A percentile compares a stretch with the other conserved stretches of the same genome.
Conservation (phyloP, 1,139 yeast genomes). For the Candida neerlandica region DNA sequence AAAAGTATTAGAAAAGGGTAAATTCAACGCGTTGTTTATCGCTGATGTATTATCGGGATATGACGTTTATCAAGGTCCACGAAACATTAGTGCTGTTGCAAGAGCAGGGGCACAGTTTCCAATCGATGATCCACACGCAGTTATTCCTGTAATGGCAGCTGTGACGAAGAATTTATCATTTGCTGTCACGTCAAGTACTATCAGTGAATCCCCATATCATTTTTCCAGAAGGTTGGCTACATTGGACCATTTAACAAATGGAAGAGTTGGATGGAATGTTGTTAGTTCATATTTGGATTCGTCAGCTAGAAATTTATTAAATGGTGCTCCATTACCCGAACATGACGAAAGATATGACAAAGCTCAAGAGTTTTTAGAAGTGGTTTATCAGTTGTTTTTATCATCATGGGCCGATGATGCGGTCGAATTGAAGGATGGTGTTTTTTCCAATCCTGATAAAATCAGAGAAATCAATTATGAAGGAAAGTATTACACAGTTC, state of each 20-base stretch:
- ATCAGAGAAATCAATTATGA: constrained; percentile 28
- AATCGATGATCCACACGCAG: constrained; percentile 44
- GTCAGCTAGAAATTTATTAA: constrained; percentile 41
- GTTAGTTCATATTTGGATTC: constrained; percentile 44
- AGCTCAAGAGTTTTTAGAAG: constrained; percentile 45
- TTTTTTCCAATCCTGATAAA: constrained; percentile 25
- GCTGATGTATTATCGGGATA: constrained; percentile 49
- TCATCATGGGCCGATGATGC: constrained; percentile 51
- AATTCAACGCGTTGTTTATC: constrained; percentile 44
- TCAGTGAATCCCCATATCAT: constrained; percentile 48
- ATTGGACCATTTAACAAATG: constrained; percentile 45
- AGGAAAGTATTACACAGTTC: constrained; percentile 42
- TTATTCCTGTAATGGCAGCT: constrained; percentile 41
- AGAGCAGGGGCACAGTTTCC: constrained; percentile 45
- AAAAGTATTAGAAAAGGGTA: constrained; percentile 44
- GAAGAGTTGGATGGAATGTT: constrained; percentile 50
- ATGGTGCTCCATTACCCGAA: constrained; percentile 35
- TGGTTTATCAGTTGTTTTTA: constrained; percentile 39
- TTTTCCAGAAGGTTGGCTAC: constrained; percentile 47
- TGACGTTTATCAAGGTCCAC: constrained; percentile 43
- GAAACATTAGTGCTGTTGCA: constrained; percentile 35
- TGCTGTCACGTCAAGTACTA: constrained; percentile 45
- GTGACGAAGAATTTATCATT: constrained; percentile 41
- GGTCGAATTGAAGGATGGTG: constrained; percentile 31
- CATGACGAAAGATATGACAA: constrained; percentile 43